phyloP scores from a whole-genome alignment of 352 stramenopile species.

The Pythium angustatum region DNA sequence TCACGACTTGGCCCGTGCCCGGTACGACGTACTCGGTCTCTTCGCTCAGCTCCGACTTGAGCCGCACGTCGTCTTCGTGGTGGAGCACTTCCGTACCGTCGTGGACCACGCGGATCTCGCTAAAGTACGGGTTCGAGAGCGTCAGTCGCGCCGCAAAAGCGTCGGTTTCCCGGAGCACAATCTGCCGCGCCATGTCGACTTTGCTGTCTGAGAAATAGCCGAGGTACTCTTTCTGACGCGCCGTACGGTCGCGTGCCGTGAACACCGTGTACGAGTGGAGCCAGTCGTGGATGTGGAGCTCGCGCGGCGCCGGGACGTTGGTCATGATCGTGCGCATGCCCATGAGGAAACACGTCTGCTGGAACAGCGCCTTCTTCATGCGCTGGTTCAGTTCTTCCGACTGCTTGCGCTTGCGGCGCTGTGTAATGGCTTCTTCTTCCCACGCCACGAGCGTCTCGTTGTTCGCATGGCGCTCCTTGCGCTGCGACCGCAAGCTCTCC shows the following conservation, averaged over 20 bases:
- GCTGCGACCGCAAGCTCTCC: constrained; percentile 39
- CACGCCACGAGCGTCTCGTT: constrained; percentile 55
- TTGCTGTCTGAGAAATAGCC: constrained; percentile 56
- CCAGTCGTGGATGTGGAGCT: constrained; percentile 75
- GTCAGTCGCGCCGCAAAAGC: constrained; percentile 31
- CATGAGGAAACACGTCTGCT: constrained; percentile 60
- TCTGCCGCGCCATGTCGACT: constrained; percentile 54
- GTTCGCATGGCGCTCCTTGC: constrained; percentile 40
- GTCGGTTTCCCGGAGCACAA: constrained; percentile 59
- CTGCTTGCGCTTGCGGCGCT: constrained; percentile 63
- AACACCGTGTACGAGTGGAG: constrained; percentile 72
- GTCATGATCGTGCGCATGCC: constrained; percentile 48
- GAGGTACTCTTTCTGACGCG: constrained; percentile 48
- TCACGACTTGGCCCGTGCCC: constrained; percentile 51
- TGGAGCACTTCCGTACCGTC: constrained; percentile 45
- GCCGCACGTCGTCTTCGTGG: constrained; percentile 35
- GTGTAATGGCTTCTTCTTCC: constrained; percentile 60
- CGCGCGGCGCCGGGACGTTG: constrained; percentile 39
- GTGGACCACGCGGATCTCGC: constrained; percentile 47
- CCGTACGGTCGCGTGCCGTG: constrained; percentile 28
- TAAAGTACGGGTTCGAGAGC: constrained; percentile 36
- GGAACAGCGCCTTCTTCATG: constrained; percentile 71
- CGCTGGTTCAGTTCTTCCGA: constrained; percentile 50
- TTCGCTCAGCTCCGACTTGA: constrained; percentile 41
- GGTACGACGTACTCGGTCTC: constrained; percentile 12